Base-by-base conservation (phyloP, 371 early-diverging fungal genomes). In the Mortierella sp. region DNA sequence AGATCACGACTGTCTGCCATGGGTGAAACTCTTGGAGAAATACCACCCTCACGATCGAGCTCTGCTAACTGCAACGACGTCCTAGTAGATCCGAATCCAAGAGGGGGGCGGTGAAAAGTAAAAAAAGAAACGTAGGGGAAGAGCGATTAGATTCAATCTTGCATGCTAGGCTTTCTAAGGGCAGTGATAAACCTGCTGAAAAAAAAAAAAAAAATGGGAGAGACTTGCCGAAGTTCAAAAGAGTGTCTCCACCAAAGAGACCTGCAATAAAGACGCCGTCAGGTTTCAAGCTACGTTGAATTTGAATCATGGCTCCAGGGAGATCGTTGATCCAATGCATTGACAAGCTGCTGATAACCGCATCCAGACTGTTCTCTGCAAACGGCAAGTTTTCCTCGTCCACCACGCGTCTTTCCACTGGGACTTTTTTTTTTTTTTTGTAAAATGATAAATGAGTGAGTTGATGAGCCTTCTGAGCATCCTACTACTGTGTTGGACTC, bases 261-360 rank as follows among this genome's bases (percentile, higher is more conserved):
- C 96, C 93, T 18, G 92, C 97, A 52, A 98, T 87, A 81, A 98
- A 96, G 43, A 93, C 90, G 25, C 97, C 95, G 80, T 98, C 97
- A 0, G 98, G 97, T 62, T 92, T 93, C 61, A 98, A 82, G 0
- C 91, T 86, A 43, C 87, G 86, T 30, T 89, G 90, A 25, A 94
- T 88, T 80, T 96, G 95, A 21, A 94, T 94, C 75, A 98, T 81
- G 50, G 94, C 84, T 0, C 93, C 97, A 25, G 96, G 96, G 51
- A 98, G 85, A 81, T 98, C 98, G 68, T 98, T 98, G 55, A 97
- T 91, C 98, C 98, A 98, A 79, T 98, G 97, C 84, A 97, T 80
- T 0, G 93, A 89, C 67, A 98, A 62, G 62, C 90, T 93, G 79
- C 94, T 94, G 44, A 98, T 84, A 14, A 96, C 91, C 4, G 93